Base-by-base conservation (phyloP, 768 basidiomycete genomes). In the Cyclocybe aegerita region DNA sequence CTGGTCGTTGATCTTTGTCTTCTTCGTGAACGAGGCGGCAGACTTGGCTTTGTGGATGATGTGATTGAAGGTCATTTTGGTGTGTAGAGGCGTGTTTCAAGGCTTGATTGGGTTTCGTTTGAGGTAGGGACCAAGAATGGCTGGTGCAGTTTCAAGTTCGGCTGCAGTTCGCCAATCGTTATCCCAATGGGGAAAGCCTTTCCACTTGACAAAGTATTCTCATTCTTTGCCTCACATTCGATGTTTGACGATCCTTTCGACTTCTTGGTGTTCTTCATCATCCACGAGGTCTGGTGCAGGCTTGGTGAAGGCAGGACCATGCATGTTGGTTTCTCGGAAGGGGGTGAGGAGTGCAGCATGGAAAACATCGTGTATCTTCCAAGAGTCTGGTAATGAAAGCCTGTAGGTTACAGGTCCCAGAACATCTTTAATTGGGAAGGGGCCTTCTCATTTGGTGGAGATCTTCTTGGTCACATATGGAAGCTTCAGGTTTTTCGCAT, bases 291-390 rank as follows among this genome's bases (percentile, higher is more conserved):
- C 55, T 0, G 52, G 46, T 0, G 53, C 46, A 4, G 58, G 58
- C 40, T 9, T 2, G 1, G 12, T 3, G 11, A 37, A 57, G 15
- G 54, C 54, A 5, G 12, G 7, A 15, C 62, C 58, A 31, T 63
- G 48, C 3, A 47, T 33, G 5, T 48, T 12, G 2, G 29, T 63
- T 38, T 60, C 56, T 0, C 32, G 8, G 33, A 58, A 61, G 0
- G 54, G 53, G 1, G 37, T 40, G 0, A 64, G 51, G 0, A 60
- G 49, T 0, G 36, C 14, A 0, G 57, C 56, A 16, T 62, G 59
- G 42, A 63, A 65, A 2, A 48, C 34, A 14, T 58, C n/a, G 31
- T 60, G 53, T 1, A 60, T 50, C 8, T 42, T 49, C 60, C 60
- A 60, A 7, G 16, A 17, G 0, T 3, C 0, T 0, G 58, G 58